Conservation (phyloP, 2,329 filamentous ascomycete genomes). For the Diplocarpon rosae region DNA sequence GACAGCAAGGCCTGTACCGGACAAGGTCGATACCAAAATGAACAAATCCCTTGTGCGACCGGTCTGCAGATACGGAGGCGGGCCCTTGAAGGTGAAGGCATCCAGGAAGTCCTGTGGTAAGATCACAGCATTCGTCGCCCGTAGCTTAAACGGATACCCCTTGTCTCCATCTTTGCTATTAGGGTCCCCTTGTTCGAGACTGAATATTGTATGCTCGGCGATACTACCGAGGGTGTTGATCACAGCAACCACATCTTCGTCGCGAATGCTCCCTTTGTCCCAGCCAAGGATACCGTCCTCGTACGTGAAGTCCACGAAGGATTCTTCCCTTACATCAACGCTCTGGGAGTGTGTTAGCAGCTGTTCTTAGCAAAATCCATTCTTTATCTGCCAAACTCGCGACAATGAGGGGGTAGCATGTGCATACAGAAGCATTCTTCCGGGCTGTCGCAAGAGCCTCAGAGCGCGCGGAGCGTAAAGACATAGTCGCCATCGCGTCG, state of each 20-base stretch:
- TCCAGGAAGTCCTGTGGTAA: conserved; percentile 31
- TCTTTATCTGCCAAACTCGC: too few species aligned
- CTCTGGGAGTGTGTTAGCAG: too few species aligned
- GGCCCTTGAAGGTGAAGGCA: conserved; percentile 27
- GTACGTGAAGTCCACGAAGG: neutral
- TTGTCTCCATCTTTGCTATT: conserved; percentile 15
- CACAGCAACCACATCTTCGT: conserved; percentile 2
- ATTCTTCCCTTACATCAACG: neutral
- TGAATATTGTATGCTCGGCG: conserved; percentile 3
- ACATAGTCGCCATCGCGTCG: neutral
- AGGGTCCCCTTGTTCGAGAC: neutral
- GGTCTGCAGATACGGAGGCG: conserved; percentile 30
- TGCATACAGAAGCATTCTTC: neutral
- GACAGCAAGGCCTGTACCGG: conserved; percentile 48
- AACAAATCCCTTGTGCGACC: conserved; percentile 32
- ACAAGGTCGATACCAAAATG: conserved; percentile 55
- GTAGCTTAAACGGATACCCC: conserved; percentile 21
- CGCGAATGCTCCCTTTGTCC: neutral
- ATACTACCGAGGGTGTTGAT: neutral
- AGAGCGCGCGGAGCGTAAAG: neutral
- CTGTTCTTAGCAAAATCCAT: too few species aligned
- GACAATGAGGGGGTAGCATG: too few species aligned
- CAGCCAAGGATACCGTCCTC: neutral
- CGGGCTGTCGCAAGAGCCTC: neutral
- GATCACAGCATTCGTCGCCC: conserved; percentile 24